Percentiles rank a stretch among this genome's conserved stretches.
Conservation (phyloP, 148 eudicot genomes). For the Vaccinium myrtillus region DNA sequence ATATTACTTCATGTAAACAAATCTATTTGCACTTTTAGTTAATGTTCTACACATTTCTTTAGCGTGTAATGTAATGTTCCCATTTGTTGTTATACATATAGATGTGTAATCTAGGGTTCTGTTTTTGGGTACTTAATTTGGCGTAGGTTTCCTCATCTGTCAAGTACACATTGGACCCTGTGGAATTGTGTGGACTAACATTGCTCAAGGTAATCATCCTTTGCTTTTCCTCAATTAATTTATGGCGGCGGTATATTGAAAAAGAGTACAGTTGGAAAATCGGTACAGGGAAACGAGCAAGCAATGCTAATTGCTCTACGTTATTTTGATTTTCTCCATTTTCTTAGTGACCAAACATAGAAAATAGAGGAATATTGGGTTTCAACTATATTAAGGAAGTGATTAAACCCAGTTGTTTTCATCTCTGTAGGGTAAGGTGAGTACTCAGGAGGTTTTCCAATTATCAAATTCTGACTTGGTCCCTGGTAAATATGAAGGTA, state of each 20-base stretch:
- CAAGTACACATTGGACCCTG: slow-evolving; percentile 62
- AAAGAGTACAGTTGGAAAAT: neutral
- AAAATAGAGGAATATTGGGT: neutral
- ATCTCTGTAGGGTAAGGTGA: slow-evolving; percentile 77
- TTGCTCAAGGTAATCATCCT: slow-evolving; percentile 62
- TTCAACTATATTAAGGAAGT: neutral
- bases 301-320: neutral
- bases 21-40: too few species aligned
- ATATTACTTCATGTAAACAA: too few species aligned
- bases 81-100: too few species aligned
- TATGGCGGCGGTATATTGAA: neutral
- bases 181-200: slow-evolving; percentile 59
- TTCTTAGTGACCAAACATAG: neutral
- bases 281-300: neutral
- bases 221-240: neutral
- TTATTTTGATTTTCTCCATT: neutral
- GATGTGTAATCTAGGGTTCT: neutral
- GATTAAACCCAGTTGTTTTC: neutral
- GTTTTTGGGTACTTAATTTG: neutral
- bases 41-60: too few species aligned
- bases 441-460: slow-evolving; percentile 78
- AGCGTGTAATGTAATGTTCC: too few species aligned
- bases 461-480: slow-evolving; percentile 90
- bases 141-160: slow-evolving; percentile 56
- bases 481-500: slow-evolving; percentile 99